These are phyloP conservation scores for Neonectria magnoliae DNA, from an alignment of 2,329 filamentous ascomycete species.

Conservation along the genomic window DNA sequence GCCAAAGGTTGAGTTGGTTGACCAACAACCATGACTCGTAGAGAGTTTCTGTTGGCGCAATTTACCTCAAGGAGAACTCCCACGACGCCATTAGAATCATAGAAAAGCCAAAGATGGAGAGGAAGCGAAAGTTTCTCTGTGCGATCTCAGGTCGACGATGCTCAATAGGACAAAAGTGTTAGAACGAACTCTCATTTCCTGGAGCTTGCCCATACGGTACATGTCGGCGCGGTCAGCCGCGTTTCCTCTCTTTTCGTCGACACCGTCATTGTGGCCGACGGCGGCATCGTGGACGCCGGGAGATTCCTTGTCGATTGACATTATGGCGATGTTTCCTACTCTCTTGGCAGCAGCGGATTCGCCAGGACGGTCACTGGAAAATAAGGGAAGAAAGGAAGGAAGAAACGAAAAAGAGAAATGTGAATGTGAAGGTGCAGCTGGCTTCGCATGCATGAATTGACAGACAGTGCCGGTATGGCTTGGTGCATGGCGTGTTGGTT, in stretches of 20 bases:
- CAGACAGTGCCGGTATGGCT: conserved; percentile 3
- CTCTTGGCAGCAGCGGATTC: background rate
- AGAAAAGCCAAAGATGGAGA: conserved; percentile 59
- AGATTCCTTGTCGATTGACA: conserved; percentile 29
- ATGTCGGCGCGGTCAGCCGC: conserved; percentile 37
- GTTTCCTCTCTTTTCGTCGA: conserved; percentile 36
- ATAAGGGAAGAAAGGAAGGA: conserved; percentile 1
- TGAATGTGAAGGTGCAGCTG: conserved; percentile 9
- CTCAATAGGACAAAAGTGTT: no score
- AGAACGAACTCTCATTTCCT: conserved; percentile 37
- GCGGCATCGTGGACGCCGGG: conserved; percentile 6
- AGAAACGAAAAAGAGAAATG: background rate
- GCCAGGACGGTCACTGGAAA: conserved; percentile 4
- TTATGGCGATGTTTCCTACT: conserved; percentile 2
- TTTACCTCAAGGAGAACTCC: conserved; percentile 53
- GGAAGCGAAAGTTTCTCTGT: conserved; percentile 57
- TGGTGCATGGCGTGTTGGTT: conserved; percentile 18
- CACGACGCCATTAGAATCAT: conserved; percentile 57
- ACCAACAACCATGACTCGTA: accelerated
- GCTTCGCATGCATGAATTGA: conserved; percentile 8
- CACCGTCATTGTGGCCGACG: conserved; percentile 10
- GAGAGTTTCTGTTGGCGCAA: accelerated
- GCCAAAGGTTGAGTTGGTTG: background rate
- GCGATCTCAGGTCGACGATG: background rate
- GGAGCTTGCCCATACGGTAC: conserved; percentile 36